A percentile compares a stretch with the other conserved stretches of the same genome.
Evolutionary conservation across 2,329 filamentous ascomycete species (phyloP).

Genomic region (Aureobasidium pullulans): DNA sequence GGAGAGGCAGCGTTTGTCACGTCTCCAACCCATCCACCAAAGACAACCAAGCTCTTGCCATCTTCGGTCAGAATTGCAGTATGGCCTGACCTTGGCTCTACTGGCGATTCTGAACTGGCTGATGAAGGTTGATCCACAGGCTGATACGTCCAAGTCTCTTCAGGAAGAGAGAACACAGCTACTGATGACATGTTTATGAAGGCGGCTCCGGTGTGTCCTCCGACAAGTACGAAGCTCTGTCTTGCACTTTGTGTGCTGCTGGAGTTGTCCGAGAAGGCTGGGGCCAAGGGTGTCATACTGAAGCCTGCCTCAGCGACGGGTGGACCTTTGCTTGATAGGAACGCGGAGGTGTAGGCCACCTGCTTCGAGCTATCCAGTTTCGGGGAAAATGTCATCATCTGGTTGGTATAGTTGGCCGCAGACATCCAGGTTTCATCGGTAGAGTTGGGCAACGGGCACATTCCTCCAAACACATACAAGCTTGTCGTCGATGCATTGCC

Average conservation of each 20-base stretch:
- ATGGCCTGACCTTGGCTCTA: slow-evolving; percentile 84
- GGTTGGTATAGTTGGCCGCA: slow-evolving; percentile 68
- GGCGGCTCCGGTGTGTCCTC: slow-evolving; percentile 73
- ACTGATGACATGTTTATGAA: slow-evolving; percentile 94
- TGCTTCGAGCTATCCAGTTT: slow-evolving; percentile 18
- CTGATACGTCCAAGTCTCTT: slow-evolving; percentile 80
- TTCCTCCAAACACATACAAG: slow-evolving; percentile 78
- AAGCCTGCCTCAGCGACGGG: slow-evolving; percentile 82
- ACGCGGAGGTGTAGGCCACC: slow-evolving; percentile 21
- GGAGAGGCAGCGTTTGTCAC: slow-evolving; percentile 67
- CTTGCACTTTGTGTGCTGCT: slow-evolving; percentile 58
- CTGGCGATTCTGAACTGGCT: slow-evolving; percentile 21
- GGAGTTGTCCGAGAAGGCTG: slow-evolving; percentile 57
- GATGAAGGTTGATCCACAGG: slow-evolving; percentile 47
- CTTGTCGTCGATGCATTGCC: slow-evolving; percentile 47
- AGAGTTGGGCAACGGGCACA: slow-evolving; percentile 59
- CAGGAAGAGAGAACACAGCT: slow-evolving; percentile 78
- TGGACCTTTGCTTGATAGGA: slow-evolving; percentile 49
- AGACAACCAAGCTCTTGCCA: slow-evolving; percentile 66
- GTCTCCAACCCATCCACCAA: slow-evolving; percentile 91
- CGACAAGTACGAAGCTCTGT: slow-evolving; percentile 71
- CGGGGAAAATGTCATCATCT: slow-evolving; percentile 63
- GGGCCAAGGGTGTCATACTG: slow-evolving; percentile 64
- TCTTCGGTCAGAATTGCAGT: slow-evolving; percentile 74
- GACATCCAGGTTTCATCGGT: slow-evolving; percentile 54